Evolutionary conservation across 306 rosid genomes (phyloP).

Genomic region (Ochetophila trinervis): DNA sequence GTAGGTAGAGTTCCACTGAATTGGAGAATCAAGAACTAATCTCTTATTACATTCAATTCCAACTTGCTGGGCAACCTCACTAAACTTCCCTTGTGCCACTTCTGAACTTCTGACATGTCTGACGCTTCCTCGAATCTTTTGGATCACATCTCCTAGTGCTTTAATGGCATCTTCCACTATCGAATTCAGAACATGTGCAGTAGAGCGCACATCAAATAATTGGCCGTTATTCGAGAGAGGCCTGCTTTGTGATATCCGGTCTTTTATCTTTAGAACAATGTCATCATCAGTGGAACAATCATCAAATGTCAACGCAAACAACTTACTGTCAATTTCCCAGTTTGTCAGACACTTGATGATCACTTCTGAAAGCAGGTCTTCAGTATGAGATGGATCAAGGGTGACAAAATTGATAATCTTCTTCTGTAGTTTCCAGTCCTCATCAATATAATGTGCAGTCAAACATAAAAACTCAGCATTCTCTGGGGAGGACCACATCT

Average conservation of each 20-base stretch:
- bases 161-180: constrained; percentile 64
- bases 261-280: constrained; percentile 66
- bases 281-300: constrained; percentile 71
- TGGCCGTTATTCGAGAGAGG: constrained; percentile 64
- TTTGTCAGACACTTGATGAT: constrained; percentile 69
- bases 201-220: constrained; percentile 74
- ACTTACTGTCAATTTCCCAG: constrained; percentile 81
- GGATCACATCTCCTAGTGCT: constrained; percentile 59
- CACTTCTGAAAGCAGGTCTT: constrained; percentile 84
- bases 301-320: constrained; percentile 90
- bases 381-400: constrained; percentile 81
- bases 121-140: constrained; percentile 73
- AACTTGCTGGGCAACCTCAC: constrained; percentile 63
- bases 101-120: constrained; percentile 72
- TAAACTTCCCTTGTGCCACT: constrained; percentile 62
- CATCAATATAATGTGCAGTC: constrained; percentile 76
- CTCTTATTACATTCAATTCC: constrained; percentile 54
- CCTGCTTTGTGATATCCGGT: constrained; percentile 66
- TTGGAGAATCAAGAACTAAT: constrained; percentile 62
- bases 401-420: constrained; percentile 79
- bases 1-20: constrained; percentile 69
- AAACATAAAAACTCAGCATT: constrained; percentile 57
- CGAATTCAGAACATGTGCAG: constrained; percentile 64
- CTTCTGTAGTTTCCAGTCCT: constrained; percentile 75
- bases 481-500: constrained; percentile 78